A percentile compares a stretch with the other conserved stretches of the same genome.
Evolutionary conservation across 768 basidiomycete species (phyloP).

Genomic region (Amanita jacksonii): DNA sequence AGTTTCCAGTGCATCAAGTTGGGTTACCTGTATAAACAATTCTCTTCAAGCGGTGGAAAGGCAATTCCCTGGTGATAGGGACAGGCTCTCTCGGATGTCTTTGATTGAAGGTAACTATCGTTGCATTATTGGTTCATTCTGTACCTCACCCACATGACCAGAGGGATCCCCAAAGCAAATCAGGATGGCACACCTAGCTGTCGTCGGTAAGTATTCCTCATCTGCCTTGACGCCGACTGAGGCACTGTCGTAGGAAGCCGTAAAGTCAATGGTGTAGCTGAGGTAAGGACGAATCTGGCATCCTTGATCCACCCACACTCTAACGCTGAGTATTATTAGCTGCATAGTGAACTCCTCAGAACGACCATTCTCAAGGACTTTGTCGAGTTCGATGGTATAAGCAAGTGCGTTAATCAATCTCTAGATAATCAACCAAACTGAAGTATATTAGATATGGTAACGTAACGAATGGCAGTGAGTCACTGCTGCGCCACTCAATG

Average conservation of each 20-base stretch:
- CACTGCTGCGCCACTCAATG: not conserved
- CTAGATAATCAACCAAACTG: not conserved
- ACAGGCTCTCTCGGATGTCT: slow-evolving; percentile 76
- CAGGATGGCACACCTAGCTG: slow-evolving; percentile 87
- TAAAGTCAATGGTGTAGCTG: slow-evolving; percentile 94
- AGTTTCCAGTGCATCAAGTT: not conserved
- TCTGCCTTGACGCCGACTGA: not conserved
- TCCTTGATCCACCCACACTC: not conserved
- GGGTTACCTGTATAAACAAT: not conserved
- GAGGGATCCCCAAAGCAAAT: slow-evolving; percentile 84
- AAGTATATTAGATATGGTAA: slow-evolving; percentile 53
- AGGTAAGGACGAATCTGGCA: slow-evolving; percentile 31
- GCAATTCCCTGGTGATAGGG: slow-evolving; percentile 83
- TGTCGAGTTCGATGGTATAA: slow-evolving; percentile 83
- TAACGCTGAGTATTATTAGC: slow-evolving; percentile 21
- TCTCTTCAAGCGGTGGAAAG: slow-evolving; percentile 60
- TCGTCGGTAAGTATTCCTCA: slow-evolving; percentile 41
- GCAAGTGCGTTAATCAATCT: slow-evolving; percentile 45
- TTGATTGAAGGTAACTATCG: slow-evolving; percentile 67
- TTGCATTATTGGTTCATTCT: not conserved
- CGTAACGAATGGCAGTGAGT: slow-evolving; percentile 87
- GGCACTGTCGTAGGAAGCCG: slow-evolving; percentile 41
- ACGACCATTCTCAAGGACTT: slow-evolving; percentile 85
- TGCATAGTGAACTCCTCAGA: slow-evolving; percentile 84
- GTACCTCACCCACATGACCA: slow-evolving; percentile 18